Evolutionary conservation across 2,329 filamentous ascomycete species (phyloP).

Genomic region (Penicillium sp.): DNA sequence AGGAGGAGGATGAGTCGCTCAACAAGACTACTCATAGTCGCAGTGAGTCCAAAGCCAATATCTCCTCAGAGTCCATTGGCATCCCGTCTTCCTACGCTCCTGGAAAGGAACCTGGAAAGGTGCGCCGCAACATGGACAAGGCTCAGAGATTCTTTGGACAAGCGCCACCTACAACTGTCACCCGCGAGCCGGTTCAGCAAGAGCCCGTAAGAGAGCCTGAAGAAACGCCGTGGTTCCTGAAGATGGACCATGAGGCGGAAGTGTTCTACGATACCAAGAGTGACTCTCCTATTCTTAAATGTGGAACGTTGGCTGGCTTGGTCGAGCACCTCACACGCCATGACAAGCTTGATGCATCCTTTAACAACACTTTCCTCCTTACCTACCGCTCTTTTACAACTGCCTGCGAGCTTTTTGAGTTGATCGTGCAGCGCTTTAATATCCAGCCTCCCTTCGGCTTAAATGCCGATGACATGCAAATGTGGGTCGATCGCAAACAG

Average conservation of each 20-base stretch:
- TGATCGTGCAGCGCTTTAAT: slow-evolving; percentile 86
- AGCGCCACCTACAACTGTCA: slow-evolving; percentile 42
- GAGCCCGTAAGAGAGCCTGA: slow-evolving; percentile 59
- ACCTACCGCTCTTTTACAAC: slow-evolving; percentile 95
- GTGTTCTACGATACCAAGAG: slow-evolving; percentile 84
- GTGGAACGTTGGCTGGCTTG: slow-evolving; percentile 81
- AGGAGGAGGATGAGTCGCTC: slow-evolving; percentile 26
- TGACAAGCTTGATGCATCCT: slow-evolving; percentile 89
- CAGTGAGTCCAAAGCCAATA: slow-evolving; percentile 40
- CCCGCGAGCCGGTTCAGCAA: slow-evolving; percentile 35
- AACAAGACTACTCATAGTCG: slow-evolving; percentile 28
- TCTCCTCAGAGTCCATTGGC: slow-evolving; percentile 43
- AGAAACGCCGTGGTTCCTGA: slow-evolving; percentile 79
- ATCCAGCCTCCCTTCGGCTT: slow-evolving; percentile 88
- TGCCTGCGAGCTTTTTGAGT: slow-evolving; percentile 85
- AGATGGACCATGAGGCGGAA: slow-evolving; percentile 83
- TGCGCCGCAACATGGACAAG: slow-evolving; percentile 48
- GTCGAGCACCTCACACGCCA: slow-evolving; percentile 95
- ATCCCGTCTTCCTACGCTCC: slow-evolving; percentile 43
- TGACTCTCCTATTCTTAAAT: slow-evolving; percentile 75
- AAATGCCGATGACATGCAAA: slow-evolving; percentile 71
- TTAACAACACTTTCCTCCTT: slow-evolving; percentile 96
- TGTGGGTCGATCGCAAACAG: slow-evolving; percentile 92
- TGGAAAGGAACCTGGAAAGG: slow-evolving; percentile 38
- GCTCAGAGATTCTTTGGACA: slow-evolving; percentile 50